Conservation (phyloP, 1,284 basidiomycete genomes). For the Apiotrichum porosum region DNA sequence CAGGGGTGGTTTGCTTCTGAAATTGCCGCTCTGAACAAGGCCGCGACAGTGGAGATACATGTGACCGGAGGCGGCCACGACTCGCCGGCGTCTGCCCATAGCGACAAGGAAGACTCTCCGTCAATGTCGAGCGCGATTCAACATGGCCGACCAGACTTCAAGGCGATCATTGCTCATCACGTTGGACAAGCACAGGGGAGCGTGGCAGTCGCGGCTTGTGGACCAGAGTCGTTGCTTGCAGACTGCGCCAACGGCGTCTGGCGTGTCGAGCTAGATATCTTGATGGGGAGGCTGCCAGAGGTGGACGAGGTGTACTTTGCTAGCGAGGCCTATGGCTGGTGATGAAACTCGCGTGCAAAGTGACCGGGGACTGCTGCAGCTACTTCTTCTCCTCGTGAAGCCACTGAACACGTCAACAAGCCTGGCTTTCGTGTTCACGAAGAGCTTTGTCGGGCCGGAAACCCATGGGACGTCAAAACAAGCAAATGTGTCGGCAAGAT, state of each 20-base stretch:
- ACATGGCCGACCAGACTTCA: neutral
- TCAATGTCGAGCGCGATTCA: neutral
- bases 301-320: conserved; percentile 1
- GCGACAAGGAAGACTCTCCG: too few species aligned
- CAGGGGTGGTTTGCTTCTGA: neutral
- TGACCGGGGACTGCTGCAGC: too few species aligned
- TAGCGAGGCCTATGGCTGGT: conserved; percentile 1
- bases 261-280: neutral
- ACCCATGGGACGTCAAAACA: too few species aligned
- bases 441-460: too few species aligned
- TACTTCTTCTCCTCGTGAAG: too few species aligned
- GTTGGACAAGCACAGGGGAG: neutral
- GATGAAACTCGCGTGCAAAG: too few species aligned
- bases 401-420: too few species aligned
- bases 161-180: neutral
- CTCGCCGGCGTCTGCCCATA: too few species aligned
- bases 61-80: neutral
- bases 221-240: neutral
- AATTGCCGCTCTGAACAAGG: neutral
- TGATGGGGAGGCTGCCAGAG: neutral
- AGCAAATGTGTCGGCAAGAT: conserved; percentile 3
- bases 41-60: neutral
- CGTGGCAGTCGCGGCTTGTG: conserved; percentile 1
- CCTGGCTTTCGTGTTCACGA: too few species aligned
- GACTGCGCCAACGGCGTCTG: neutral